These are phyloP conservation scores for Leishmania gerbilli DNA, from an alignment of 208 protist genomes.

Conservation along the genomic window DNA sequence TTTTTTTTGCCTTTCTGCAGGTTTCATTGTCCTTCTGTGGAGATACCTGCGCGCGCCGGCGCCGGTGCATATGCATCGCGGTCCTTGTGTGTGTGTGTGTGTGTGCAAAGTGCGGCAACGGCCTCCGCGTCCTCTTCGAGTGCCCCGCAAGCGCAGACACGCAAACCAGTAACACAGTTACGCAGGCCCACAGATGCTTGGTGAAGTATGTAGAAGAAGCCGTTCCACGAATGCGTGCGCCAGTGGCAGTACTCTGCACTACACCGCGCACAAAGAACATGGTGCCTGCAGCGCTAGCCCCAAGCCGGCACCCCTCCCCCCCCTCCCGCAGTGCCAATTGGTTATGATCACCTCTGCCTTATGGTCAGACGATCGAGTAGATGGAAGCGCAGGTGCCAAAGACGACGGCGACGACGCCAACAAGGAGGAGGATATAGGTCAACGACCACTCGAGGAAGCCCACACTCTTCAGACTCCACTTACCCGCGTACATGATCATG, in stretches of 20 bases:
- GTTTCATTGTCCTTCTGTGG: background rate
- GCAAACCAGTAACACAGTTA: background rate
- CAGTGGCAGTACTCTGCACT: background rate
- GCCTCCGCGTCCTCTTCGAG: background rate
- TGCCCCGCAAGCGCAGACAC: background rate
- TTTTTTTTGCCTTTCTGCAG: background rate
- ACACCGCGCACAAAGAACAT: background rate
- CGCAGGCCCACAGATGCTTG: background rate
- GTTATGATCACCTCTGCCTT: too few relatives aligned
- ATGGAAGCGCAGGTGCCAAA: conserved; percentile 68
- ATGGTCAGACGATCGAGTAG: conserved; percentile 32
- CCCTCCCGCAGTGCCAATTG: background rate
- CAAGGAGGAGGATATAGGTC: conserved; percentile 58
- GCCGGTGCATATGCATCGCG: background rate
- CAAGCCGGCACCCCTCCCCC: too few relatives aligned
- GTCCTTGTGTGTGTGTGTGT: background rate
- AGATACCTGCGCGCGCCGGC: background rate
- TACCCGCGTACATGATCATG: conserved; percentile 66
- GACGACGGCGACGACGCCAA: conserved; percentile 46
- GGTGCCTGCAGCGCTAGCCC: background rate
- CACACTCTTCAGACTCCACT: conserved; percentile 39
- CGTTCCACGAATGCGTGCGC: background rate
- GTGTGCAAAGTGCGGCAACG: background rate
- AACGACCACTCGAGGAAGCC: conserved; percentile 41
- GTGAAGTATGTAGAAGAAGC: too few relatives aligned